phyloP scores from a whole-genome alignment of 805 yeast species.

The Ogataea pilisensis region DNA sequence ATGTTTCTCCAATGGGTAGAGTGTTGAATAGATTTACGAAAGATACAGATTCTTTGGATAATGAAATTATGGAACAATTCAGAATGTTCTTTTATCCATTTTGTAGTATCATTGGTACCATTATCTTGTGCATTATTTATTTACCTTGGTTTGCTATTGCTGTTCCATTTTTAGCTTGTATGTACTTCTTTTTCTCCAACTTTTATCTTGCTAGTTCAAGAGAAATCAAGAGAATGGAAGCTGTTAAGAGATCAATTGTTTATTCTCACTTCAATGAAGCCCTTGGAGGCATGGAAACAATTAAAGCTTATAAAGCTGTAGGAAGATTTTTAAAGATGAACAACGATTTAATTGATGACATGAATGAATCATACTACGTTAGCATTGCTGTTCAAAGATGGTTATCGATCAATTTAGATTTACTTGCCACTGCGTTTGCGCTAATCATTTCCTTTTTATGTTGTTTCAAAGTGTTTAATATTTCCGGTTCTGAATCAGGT shows the following conservation, averaged over 20 bases:
- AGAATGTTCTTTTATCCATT: slow-evolving; percentile 54
- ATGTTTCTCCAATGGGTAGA: slow-evolving; percentile 83
- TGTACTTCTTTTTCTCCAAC: slow-evolving; percentile 36
- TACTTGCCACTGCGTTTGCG: slow-evolving; percentile 39
- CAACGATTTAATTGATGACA: slow-evolving; percentile 34
- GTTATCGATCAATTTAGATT: slow-evolving; percentile 42
- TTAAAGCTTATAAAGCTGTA: slow-evolving; percentile 36
- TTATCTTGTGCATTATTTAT: slow-evolving; percentile 41
- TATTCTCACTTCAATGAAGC: slow-evolving; percentile 47
- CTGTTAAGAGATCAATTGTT: slow-evolving; percentile 44
- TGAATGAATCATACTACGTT: slow-evolving; percentile 43
- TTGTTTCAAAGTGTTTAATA: slow-evolving; percentile 40
- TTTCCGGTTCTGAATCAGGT: slow-evolving; percentile 45
- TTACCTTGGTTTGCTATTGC: slow-evolving; percentile 54
- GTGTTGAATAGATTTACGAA: slow-evolving; percentile 81
- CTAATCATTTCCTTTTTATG: slow-evolving; percentile 41
- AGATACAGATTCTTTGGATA: slow-evolving; percentile 79
- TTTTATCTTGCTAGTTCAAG: slow-evolving; percentile 45
- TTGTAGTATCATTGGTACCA: slow-evolving; percentile 30
- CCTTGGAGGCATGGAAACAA: slow-evolving; percentile 44
- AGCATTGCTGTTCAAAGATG: slow-evolving; percentile 46
- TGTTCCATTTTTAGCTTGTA: slow-evolving; percentile 45
- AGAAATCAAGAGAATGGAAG: slow-evolving; percentile 46
- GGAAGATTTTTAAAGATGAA: slow-evolving; percentile 33
- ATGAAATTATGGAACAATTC: slow-evolving; percentile 67